A percentile compares a stretch with the other conserved stretches of the same genome.
Evolutionary conservation across 2,329 filamentous ascomycete genomes (phyloP).

Genomic region (Grosmannia huntii): DNA sequence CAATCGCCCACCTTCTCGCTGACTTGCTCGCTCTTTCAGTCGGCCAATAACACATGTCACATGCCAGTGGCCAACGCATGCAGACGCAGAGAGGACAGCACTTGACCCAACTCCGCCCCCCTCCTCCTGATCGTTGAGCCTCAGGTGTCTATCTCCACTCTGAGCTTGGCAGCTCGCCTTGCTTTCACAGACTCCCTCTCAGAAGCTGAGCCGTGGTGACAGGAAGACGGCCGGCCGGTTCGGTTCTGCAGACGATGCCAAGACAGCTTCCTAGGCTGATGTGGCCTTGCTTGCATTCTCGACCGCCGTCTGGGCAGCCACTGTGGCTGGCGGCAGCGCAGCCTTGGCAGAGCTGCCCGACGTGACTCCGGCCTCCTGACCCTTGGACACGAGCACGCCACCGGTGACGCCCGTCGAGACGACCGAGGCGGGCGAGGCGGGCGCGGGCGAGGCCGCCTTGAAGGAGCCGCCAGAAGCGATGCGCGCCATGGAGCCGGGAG

Average conservation of each 20-base stretch:
- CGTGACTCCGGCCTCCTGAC: neutral
- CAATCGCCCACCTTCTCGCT: too few relatives aligned
- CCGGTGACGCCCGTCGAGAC: neutral
- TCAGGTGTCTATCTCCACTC: too few relatives aligned
- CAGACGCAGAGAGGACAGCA: too few relatives aligned
- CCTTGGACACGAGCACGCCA: neutral
- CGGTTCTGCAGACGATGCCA: neutral
- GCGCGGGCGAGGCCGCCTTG: neutral
- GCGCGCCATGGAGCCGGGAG: neutral
- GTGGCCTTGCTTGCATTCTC: neutral
- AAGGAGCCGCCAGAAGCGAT: neutral
- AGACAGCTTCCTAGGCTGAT: neutral
- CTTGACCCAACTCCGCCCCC: too few relatives aligned
- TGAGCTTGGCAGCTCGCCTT: too few relatives aligned
- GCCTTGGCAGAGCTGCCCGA: neutral
- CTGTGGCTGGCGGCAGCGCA: slow-evolving; percentile 10
- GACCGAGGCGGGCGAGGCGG: neutral
- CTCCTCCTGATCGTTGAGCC: too few relatives aligned
- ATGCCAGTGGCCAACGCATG: too few relatives aligned
- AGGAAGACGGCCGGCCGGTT: slow-evolving; percentile 1
- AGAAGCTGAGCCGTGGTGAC: neutral
- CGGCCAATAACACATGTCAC: too few relatives aligned
- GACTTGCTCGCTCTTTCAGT: too few relatives aligned
- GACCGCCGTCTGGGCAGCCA: slow-evolving; percentile 7
- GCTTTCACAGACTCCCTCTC: too few relatives aligned